Percentiles rank a stretch among this genome's conserved stretches.
Conservation (phyloP, 1,284 basidiomycete species). For the Leccinum fallax region DNA sequence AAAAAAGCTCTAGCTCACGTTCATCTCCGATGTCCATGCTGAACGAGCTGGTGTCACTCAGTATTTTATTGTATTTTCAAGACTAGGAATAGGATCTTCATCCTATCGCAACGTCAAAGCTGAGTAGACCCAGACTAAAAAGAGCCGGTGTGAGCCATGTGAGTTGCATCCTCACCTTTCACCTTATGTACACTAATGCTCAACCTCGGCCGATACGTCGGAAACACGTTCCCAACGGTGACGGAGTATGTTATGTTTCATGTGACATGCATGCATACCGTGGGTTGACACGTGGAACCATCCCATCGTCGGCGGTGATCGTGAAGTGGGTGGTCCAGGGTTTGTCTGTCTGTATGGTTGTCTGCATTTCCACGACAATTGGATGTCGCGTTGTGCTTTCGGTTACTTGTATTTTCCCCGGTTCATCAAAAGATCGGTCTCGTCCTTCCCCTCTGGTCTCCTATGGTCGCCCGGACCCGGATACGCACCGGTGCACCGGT, state of each 20-base stretch:
- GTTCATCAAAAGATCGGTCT: neutral
- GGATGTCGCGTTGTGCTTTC: neutral
- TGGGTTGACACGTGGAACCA: neutral
- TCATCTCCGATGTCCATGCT: constrained; percentile 15
- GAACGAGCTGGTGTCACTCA: neutral
- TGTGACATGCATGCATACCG: neutral
- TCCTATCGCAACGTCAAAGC: neutral
- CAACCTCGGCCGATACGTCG: constrained; percentile 1
- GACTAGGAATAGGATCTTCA: neutral
- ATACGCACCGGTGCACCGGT: neutral
- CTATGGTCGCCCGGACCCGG: neutral
- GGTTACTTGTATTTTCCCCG: neutral
- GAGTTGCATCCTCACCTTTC: neutral
- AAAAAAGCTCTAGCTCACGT: constrained; percentile 1
- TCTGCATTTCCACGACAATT: neutral
- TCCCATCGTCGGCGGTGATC: neutral
- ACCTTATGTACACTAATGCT: too few species aligned
- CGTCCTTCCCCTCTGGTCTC: neutral
- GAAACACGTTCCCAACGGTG: constrained; percentile 2
- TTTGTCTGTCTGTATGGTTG: neutral
- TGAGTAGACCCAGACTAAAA: neutral
- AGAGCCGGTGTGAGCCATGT: neutral
- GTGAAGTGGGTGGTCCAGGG: neutral
- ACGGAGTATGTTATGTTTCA: constrained; percentile 1
- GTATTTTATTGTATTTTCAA: neutral